A percentile compares a stretch with the other conserved stretches of the same genome.
Evolutionary conservation across 257 asterid species (phyloP).

Genomic region (Lycium barbarum): DNA sequence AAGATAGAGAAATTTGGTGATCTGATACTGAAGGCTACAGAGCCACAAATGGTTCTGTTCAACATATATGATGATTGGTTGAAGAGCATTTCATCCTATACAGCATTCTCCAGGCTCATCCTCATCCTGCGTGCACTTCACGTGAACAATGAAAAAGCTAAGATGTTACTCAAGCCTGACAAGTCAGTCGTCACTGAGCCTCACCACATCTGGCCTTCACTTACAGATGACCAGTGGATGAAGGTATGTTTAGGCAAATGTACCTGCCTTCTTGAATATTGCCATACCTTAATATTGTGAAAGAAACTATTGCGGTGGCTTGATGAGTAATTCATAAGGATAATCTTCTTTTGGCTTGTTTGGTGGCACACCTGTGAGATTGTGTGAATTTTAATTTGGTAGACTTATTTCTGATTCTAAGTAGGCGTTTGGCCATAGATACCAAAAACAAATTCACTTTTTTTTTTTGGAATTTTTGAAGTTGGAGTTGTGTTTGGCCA

Average conservation of each 20-base stretch:
- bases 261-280: not conserved
- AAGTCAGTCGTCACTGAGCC: constrained; percentile 91
- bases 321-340: not conserved
- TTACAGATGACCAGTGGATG: constrained; percentile 95
- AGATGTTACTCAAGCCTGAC: constrained; percentile 98
- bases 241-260: constrained; percentile 59
- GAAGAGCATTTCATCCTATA: constrained; percentile 92
- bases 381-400: not conserved
- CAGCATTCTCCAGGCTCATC: constrained; percentile 96
- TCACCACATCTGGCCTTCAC: constrained; percentile 99
- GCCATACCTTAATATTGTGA: not conserved
- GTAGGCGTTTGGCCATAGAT: too few species aligned
- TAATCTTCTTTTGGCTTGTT: constrained; percentile 16
- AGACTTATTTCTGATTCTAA: not conserved
- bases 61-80: constrained; percentile 99
- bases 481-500: too few species aligned
- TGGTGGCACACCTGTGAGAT: not conserved
- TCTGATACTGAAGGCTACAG: constrained; percentile 95
- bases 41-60: constrained; percentile 98
- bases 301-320: not conserved
- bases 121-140: constrained; percentile 93
- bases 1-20: constrained; percentile 99
- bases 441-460: too few species aligned
- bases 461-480: too few species aligned
- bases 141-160: constrained; percentile 94